Conservation (phyloP, 805 yeast species). For the Pichia heedii region DNA sequence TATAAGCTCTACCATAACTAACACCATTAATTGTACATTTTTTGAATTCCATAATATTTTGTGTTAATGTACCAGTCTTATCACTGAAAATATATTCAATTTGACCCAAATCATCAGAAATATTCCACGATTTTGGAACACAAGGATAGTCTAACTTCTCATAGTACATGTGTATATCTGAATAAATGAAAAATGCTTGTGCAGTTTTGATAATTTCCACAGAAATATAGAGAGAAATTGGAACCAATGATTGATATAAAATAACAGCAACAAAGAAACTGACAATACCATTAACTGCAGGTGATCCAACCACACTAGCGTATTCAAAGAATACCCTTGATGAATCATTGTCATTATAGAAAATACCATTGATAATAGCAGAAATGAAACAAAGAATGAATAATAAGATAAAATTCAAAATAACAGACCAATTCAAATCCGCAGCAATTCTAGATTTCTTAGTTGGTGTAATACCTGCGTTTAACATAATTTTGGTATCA, state of each 20-base stretch:
- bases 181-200: constrained; percentile 72
- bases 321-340: constrained; percentile 63
- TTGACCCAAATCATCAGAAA: constrained; percentile 80
- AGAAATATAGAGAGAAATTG: constrained; percentile 74
- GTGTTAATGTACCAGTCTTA: constrained; percentile 79
- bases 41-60: constrained; percentile 78
- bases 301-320: constrained; percentile 57
- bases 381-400: constrained; percentile 62
- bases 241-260: constrained; percentile 71
- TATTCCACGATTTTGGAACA: constrained; percentile 78
- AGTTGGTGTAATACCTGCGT: constrained; percentile 72
- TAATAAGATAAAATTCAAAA: constrained; percentile 54
- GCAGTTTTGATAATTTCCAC: constrained; percentile 76
- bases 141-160: constrained; percentile 67
- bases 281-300: constrained; percentile 61
- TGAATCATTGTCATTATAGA: constrained; percentile 36
- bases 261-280: constrained; percentile 70
- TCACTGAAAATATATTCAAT: constrained; percentile 79
- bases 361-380: constrained; percentile 63
- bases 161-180: constrained; percentile 66
- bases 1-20: constrained; percentile 70
- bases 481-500: constrained; percentile 75
- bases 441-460: constrained; percentile 66
- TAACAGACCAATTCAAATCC: constrained; percentile 62
- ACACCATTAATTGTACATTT: constrained; percentile 69